A percentile compares a stretch with the other conserved stretches of the same genome.
Conservation (phyloP, 495 filamentous ascomycete genomes). For the Acidomyces sp. region DNA sequence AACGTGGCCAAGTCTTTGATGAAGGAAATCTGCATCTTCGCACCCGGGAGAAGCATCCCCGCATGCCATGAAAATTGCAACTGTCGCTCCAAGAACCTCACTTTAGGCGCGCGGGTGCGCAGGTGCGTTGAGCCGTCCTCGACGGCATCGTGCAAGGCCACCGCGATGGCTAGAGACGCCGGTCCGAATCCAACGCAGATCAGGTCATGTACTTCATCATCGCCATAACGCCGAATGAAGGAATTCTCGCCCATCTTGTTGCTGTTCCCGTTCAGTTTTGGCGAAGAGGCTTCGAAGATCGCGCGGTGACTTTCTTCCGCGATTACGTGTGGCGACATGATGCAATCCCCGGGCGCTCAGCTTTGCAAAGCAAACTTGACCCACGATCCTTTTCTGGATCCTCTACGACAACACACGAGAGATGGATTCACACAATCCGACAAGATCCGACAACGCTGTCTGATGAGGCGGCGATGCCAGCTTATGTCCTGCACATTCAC, state of each 20-base stretch:
- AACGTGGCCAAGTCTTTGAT: constrained; percentile 90
- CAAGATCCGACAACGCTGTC: too few relatives aligned
- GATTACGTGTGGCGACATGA: not conserved
- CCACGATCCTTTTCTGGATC: too few relatives aligned
- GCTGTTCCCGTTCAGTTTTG: too few relatives aligned
- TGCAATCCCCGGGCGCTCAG: too few relatives aligned
- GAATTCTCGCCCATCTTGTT: constrained; percentile 18
- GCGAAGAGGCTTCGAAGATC: too few relatives aligned
- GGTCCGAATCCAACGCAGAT: constrained; percentile 90
- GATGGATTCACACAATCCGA: too few relatives aligned
- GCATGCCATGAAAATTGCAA: constrained; percentile 76
- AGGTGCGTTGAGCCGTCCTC: constrained; percentile 19
- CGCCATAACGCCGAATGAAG: constrained; percentile 27
- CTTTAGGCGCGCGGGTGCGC: constrained; percentile 41
- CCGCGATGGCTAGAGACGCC: constrained; percentile 81
- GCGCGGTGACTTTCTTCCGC: too few relatives aligned
- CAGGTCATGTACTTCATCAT: constrained; percentile 59
- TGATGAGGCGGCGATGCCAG: too few relatives aligned
- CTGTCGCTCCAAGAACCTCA: constrained; percentile 79
- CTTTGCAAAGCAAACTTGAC: too few relatives aligned
- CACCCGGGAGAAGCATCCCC: constrained; percentile 85
- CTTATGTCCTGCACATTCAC: too few relatives aligned
- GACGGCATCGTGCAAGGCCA: constrained; percentile 66
- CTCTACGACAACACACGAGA: too few relatives aligned
- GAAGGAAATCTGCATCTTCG: constrained; percentile 97